Evolutionary conservation across 345 rosid species (phyloP).

Genomic region (Microcos paniculata): DNA sequence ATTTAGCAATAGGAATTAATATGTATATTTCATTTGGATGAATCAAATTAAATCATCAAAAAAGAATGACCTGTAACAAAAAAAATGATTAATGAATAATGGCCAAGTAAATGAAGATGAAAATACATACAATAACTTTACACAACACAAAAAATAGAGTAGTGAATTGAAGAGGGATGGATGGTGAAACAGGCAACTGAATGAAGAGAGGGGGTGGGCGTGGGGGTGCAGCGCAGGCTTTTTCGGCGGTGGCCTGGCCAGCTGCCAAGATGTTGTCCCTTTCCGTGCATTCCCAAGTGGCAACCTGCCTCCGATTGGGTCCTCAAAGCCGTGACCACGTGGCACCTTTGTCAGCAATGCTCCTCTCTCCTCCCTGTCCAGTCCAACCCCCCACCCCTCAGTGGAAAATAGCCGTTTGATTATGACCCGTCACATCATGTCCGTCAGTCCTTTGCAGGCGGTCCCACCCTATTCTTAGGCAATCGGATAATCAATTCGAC

Average conservation of each 20-base stretch:
- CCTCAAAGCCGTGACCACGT: slow-evolving; percentile 24
- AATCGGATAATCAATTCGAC: neutral
- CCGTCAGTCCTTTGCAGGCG: slow-evolving; percentile 32
- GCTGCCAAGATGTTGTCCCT: slow-evolving; percentile 28
- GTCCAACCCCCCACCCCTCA: neutral
- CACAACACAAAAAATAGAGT: neutral
- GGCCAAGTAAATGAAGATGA: no score
- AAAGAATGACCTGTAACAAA: no score
- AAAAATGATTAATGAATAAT: no score
- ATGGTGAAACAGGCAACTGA: neutral
- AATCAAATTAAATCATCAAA: no score
- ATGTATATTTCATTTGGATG: no score
- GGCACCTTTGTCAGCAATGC: slow-evolving; percentile 29
- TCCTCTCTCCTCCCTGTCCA: no score
- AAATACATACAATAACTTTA: neutral
- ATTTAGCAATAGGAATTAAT: no score
- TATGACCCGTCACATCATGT: slow-evolving; percentile 41
- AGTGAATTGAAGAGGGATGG: neutral
- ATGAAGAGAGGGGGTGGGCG: neutral
- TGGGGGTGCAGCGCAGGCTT: slow-evolving; percentile 32
- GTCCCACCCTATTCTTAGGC: slow-evolving; percentile 27
- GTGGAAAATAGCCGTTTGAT: slow-evolving; percentile 39
- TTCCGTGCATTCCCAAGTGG: slow-evolving; percentile 35
- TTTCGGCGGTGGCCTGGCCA: slow-evolving; percentile 28
- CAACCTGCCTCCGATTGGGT: slow-evolving; percentile 31